These are phyloP conservation scores for Russula emetica DNA, from an alignment of 768 basidiomycete species.

Conservation along the genomic window DNA sequence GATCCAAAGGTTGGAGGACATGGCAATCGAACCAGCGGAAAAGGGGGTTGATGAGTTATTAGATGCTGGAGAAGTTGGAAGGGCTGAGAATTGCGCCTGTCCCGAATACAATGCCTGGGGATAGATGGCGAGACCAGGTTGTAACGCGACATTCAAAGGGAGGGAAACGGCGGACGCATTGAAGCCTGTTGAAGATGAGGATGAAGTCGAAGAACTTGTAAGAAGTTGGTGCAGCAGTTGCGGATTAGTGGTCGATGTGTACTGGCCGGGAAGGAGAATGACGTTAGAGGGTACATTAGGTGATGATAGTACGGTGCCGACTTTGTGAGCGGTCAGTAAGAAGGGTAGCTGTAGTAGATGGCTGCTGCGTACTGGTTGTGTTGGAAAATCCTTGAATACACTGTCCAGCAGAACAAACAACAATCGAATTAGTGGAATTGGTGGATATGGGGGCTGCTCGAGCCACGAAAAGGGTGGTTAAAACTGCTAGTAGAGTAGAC, in stretches of 20 bases:
- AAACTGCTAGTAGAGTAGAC: constrained; percentile 13
- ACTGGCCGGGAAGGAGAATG: constrained; percentile 73
- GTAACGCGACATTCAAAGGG: constrained; percentile 62
- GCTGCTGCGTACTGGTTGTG: constrained; percentile 50
- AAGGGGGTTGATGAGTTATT: constrained; percentile 43
- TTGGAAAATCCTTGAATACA: constrained; percentile 78
- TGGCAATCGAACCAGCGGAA: constrained; percentile 54
- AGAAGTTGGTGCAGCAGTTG: constrained; percentile 64
- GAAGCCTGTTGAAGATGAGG: constrained; percentile 62
- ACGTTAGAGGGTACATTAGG: constrained; percentile 49
- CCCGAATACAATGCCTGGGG: constrained; percentile 61
- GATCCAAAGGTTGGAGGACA: constrained; percentile 68
- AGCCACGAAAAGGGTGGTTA: neutral
- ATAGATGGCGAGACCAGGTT: constrained; percentile 67
- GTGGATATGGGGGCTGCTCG: constrained; percentile 2
- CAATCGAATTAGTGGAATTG: constrained; percentile 46
- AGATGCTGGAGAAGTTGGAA: constrained; percentile 47
- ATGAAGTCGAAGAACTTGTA: constrained; percentile 57
- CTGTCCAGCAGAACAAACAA: constrained; percentile 86
- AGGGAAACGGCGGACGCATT: constrained; percentile 52
- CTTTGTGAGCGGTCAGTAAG: constrained; percentile 37
- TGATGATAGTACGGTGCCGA: constrained; percentile 63
- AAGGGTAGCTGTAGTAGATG: constrained; percentile 19
- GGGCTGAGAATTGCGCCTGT: constrained; percentile 51
- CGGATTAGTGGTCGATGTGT: constrained; percentile 66